Percentiles rank a stretch among this genome's conserved stretches.
Evolutionary conservation across 1,284 basidiomycete genomes (phyloP).

Genomic region (Rhodotorula sp.): DNA sequence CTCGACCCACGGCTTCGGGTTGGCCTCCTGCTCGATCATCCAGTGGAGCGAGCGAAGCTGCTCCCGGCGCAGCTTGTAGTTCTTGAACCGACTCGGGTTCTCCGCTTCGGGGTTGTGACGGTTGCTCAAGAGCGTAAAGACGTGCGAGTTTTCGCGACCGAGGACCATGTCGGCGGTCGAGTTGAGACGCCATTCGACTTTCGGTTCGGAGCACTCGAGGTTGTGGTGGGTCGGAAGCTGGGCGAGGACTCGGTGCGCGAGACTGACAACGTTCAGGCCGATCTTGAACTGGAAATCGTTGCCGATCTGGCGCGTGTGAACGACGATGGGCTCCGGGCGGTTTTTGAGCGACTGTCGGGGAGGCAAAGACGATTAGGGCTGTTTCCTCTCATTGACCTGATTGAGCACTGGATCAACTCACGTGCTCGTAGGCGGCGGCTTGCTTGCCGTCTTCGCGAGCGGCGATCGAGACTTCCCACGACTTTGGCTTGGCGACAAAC

Average conservation of each 20-base stretch:
- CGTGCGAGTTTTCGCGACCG: constrained; percentile 1
- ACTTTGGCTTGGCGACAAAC: constrained; percentile 52
- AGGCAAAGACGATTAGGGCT: constrained; percentile 4
- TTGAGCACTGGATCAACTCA: constrained; percentile 25
- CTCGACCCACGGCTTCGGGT: constrained; percentile 70
- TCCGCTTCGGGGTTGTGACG: constrained; percentile 67
- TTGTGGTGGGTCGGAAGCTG: constrained; percentile 62
- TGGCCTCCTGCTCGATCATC: constrained; percentile 84
- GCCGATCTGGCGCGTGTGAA: constrained; percentile 74
- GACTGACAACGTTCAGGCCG: constrained; percentile 80
- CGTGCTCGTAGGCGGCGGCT: constrained; percentile 52
- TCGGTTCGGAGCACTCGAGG: not conserved
- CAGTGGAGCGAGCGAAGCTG: constrained; percentile 86
- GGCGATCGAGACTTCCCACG: constrained; percentile 41
- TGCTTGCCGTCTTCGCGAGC: constrained; percentile 78
- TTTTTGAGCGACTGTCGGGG: constrained; percentile 68
- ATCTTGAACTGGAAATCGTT: constrained; percentile 67
- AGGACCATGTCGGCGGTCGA: constrained; percentile 53
- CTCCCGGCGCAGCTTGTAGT: constrained; percentile 68
- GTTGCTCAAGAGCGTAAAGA: constrained; percentile 72
- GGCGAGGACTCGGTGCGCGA: constrained; percentile 81
- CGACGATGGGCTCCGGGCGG: constrained; percentile 80
- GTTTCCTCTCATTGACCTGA: constrained; percentile 4
- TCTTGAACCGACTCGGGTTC: constrained; percentile 77
- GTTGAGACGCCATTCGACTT: constrained; percentile 51